Conservation (phyloP, 202 grass and related monocot genomes). For the Panicum hallii region DNA sequence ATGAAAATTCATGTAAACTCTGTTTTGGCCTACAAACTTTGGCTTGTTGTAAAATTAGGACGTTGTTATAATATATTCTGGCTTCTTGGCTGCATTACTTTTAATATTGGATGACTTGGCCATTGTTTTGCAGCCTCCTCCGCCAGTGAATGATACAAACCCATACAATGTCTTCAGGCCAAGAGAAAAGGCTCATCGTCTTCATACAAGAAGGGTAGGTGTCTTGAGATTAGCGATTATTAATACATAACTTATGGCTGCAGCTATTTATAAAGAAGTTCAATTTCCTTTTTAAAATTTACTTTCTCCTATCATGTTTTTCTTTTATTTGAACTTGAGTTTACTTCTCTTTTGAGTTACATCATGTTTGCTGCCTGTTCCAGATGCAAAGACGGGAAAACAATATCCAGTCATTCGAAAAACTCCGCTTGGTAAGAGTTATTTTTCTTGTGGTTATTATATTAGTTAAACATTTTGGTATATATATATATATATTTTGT, state of each 20-base stretch:
- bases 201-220: constrained; percentile 97
- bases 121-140: constrained; percentile 79
- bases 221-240: constrained; percentile 16
- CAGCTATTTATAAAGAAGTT: constrained; percentile 16
- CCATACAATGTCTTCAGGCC: constrained; percentile 99
- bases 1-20: background rate
- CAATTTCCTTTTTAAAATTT: background rate
- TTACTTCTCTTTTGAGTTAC: background rate
- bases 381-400: constrained; percentile 99
- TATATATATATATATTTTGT: background rate
- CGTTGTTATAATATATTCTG: constrained; percentile 15
- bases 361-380: constrained; percentile 47
- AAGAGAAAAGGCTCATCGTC: constrained; percentile 92
- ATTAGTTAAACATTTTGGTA: background rate
- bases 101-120: constrained; percentile 40
- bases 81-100: constrained; percentile 36
- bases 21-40: constrained; percentile 20
- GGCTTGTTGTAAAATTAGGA: background rate
- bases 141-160: constrained; percentile 94
- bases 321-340: constrained; percentile 18
- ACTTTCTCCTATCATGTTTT: constrained; percentile 21
- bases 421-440: constrained; percentile 78
- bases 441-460: background rate
- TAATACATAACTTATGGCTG: constrained; percentile 17
- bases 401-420: constrained; percentile 96